Base-by-base conservation (phyloP, 306 rosid genomes). In the Quercus gilva region DNA sequence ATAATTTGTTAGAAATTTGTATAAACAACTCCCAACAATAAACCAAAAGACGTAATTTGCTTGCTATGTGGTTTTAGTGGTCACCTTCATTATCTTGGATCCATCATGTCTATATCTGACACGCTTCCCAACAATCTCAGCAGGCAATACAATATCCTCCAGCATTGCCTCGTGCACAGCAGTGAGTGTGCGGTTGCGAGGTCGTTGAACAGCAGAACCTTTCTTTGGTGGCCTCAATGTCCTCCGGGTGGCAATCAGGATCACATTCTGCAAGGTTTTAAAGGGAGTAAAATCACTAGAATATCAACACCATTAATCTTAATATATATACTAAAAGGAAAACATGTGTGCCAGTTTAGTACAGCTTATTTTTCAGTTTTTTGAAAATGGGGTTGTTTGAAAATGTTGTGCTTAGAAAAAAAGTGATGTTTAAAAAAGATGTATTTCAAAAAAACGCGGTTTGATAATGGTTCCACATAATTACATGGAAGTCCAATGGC, bases 91-190 rank as follows among this genome's bases (percentile, higher is more conserved):
- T 26, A 90, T 89, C 88, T 90, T 94, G 74, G 98, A 85, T 61
- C 98, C 97, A 81, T 94, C 98, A 67, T 91, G 29, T 10, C 88
- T 57, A 69, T 89, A 94, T 84, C 97, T 85, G 79, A 19, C 73
- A 13, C 98, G 92, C 86, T 94, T 94, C n/a, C 98, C 98, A 71
- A 87, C 94, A 86, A 91, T 94, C 85, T 94, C 98, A 76, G 98
- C 98, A 61, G 98, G 98, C 61, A 88, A 79, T 6, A 94, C 98
- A 74, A 94, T 55, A 84, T 94, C 98, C 83, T 94, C 98, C 20
- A 94, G 80, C 86, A 91, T 86, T 75, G 98, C 97, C 77, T 94
- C 98, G 3, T 94, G 98, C 21, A 94, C 98, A 81, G 98, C 83
- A 29, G 98, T 94, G 31, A 94, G 93, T 5, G 98, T 94, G 1